Conservation (phyloP, 2,329 filamentous ascomycete genomes). For the Sporothrix dimorphospora region DNA sequence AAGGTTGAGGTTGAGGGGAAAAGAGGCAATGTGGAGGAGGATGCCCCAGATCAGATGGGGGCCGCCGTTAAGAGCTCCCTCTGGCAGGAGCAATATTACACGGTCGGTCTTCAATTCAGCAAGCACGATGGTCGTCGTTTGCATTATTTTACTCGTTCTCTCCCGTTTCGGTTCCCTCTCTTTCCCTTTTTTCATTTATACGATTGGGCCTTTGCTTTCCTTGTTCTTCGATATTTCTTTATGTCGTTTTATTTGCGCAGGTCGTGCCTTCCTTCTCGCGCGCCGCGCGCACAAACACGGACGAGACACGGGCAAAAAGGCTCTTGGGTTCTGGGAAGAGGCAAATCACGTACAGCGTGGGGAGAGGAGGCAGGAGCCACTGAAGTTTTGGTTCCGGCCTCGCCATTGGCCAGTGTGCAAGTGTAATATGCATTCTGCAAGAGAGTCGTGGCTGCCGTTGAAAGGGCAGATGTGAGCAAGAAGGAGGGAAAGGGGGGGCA, state of each 20-base stretch:
- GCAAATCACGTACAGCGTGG: constrained; percentile 5
- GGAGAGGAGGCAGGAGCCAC: constrained; percentile 25
- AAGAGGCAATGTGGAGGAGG: constrained; percentile 7
- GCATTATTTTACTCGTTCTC: background rate
- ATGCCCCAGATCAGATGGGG: background rate
- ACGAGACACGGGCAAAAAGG: constrained; percentile 18
- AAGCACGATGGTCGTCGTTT: constrained; percentile 18
- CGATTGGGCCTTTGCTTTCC: background rate
- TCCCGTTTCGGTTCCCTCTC: background rate
- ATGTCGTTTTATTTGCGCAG: background rate
- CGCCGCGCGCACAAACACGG: background rate
- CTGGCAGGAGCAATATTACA: background rate
- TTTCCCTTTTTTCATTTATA: background rate
- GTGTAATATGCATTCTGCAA: constrained; percentile 34
- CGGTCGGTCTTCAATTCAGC: constrained; percentile 11
- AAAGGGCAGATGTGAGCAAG: constrained; percentile 42
- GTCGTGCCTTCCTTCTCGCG: constrained; percentile 6
- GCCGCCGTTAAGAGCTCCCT: background rate
- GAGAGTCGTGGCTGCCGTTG: constrained; percentile 54
- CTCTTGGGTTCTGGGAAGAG: constrained; percentile 1
- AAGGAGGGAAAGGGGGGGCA: constrained; percentile 23
- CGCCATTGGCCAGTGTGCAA: constrained; percentile 32
- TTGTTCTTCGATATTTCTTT: background rate
- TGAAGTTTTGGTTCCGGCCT: constrained; percentile 1
- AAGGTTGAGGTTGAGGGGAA: background rate